Base-by-base conservation (phyloP, 164 flowering plant genomes). In the Nelumbo lutea region DNA sequence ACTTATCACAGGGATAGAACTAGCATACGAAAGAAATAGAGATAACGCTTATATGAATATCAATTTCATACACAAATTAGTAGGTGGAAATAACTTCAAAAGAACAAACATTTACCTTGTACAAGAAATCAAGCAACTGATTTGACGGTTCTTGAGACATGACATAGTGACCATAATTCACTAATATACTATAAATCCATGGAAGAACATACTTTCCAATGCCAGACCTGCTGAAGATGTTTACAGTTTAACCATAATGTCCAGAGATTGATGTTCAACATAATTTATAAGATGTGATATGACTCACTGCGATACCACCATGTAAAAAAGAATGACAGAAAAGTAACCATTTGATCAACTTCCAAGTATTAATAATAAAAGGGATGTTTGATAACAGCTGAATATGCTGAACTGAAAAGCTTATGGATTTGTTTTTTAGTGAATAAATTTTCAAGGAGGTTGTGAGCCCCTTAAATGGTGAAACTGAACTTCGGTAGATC, bases 181-280 rank as follows among this genome's bases (percentile, higher is more conserved):
- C 76, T 78, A 94, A 71, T 77, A 91, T 79, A 72, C 70, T 65
- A 66, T 68, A 81, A 69, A 94, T 85, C 97, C 97, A 94, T 61
- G 90, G 90, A 72, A 94, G 86, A 75, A 89, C 79, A 71, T 75
- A 70, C 60, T 82, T 82, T 72, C 83, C 90, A 72, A 73, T 76
- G 64, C 67, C 68, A 48, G 87, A 77, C 77, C 97, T 94, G 88
- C 70, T 50, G 61, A 80, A 71, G 42, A 62, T 66, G 42, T 69
- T 9, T 3, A 66, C 14, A 44, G 46, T 63, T 69, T 6, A 27
- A 10, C 14, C 15, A 59, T 38, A 8, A 51, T 1, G 9, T 38
- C 51, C 5, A 56, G 41, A 50, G 8, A 66, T 0, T 44, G 45
- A 15, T 53, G 48, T 40, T n/a, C 14, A 6, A 40, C 7, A 3